Conservation (phyloP, 352 stramenopile genomes). For the Nothophytophthora sp. region DNA sequence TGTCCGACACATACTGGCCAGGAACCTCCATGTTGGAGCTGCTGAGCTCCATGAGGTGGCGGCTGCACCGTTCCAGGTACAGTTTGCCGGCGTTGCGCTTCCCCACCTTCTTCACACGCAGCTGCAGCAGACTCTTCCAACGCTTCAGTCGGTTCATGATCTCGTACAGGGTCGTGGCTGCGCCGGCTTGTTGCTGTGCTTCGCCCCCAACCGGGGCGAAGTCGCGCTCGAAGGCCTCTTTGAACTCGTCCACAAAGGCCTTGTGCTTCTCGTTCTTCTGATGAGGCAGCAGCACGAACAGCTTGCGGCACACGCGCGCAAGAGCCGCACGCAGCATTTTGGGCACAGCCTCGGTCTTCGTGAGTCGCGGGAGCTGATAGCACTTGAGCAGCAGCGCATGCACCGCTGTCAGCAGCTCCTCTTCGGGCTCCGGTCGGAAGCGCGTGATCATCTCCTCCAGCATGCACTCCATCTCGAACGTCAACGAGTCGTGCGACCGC, state of each 20-base stretch:
- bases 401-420: slow-evolving; percentile 97
- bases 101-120: slow-evolving; percentile 76
- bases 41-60: slow-evolving; percentile 88
- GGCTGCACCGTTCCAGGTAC: slow-evolving; percentile 87
- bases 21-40: slow-evolving; percentile 91
- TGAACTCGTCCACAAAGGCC: slow-evolving; percentile 89
- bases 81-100: slow-evolving; percentile 71
- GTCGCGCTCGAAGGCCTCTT: slow-evolving; percentile 85
- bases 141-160: slow-evolving; percentile 91
- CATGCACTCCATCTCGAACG: slow-evolving; percentile 97
- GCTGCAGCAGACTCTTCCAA: slow-evolving; percentile 90
- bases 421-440: slow-evolving; percentile 96
- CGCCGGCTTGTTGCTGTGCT: slow-evolving; percentile 16
- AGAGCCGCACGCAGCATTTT: slow-evolving; percentile 91
- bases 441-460: slow-evolving; percentile 98
- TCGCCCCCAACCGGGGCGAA: slow-evolving; percentile 56
- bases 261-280: slow-evolving; percentile 90
- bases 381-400: slow-evolving; percentile 96
- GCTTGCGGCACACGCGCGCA: slow-evolving; percentile 91
- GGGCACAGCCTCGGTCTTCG: slow-evolving; percentile 75
- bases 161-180: slow-evolving; percentile 66
- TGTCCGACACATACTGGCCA: slow-evolving; percentile 91
- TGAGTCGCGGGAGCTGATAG: slow-evolving; percentile 85
- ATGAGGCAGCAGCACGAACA: slow-evolving; percentile 85
- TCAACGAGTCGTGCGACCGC: slow-evolving; percentile 87